Percentiles rank a stretch among this genome's conserved stretches.
Conservation (phyloP, 2,329 filamentous ascomycete species). For the Berkeleyomyces basicola region DNA sequence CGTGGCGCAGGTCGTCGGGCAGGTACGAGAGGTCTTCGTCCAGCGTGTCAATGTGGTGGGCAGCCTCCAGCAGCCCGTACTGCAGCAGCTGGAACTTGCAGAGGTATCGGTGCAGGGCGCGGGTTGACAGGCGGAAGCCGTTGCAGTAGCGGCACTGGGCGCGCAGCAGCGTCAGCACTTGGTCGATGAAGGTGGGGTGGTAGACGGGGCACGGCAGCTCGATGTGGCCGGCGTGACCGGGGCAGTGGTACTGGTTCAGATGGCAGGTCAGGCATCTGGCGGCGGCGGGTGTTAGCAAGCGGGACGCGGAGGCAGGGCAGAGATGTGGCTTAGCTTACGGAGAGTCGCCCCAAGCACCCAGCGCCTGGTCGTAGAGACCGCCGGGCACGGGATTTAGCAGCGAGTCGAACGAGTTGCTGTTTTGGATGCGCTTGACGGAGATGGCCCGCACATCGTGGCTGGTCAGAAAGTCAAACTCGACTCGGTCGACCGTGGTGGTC, state of each 20-base stretch:
- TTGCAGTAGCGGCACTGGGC: constrained; percentile 87
- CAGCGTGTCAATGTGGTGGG: constrained; percentile 38
- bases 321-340: constrained; percentile 34
- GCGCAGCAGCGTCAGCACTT: constrained; percentile 68
- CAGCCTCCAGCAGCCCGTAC: constrained; percentile 62
- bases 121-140: constrained; percentile 61
- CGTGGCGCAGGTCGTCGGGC: constrained; percentile 20
- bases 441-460: constrained; percentile 69
- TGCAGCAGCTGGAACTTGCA: constrained; percentile 79
- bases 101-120: constrained; percentile 58
- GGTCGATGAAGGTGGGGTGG: constrained; percentile 92
- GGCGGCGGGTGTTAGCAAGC: neutral
- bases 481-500: constrained; percentile 64
- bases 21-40: constrained; percentile 31
- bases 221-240: constrained; percentile 89
- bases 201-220: constrained; percentile 87
- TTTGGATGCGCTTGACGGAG: constrained; percentile 87
- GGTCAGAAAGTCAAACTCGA: constrained; percentile 79
- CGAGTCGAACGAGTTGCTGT: constrained; percentile 84
- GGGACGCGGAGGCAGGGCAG: neutral
- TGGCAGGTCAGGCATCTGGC: constrained; percentile 81
- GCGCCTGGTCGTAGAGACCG: constrained; percentile 79
- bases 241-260: constrained; percentile 62
- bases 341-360: constrained; percentile 78
- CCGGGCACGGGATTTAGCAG: constrained; percentile 78